These are phyloP conservation scores for Corchorus capsularis DNA, from an alignment of 345 rosid genomes.

Conservation along the genomic window DNA sequence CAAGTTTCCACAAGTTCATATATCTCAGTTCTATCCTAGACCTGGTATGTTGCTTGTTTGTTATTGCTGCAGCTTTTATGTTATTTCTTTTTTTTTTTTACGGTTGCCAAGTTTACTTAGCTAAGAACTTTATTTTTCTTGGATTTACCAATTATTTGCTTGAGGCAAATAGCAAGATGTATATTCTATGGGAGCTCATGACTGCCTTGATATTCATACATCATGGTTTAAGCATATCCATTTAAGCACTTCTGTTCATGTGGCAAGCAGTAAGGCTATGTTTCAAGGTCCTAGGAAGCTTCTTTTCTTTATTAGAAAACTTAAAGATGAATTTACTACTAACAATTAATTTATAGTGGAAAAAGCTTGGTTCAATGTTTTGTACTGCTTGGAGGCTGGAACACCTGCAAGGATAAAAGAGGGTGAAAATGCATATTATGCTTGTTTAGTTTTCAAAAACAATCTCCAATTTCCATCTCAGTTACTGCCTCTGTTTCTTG, in stretches of 20 bases:
- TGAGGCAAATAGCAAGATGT: not conserved
- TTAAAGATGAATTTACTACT: not conserved
- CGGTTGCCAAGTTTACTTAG: not conserved
- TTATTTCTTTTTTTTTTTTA: not conserved
- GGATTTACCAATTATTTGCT: not conserved
- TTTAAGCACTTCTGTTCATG: not conserved
- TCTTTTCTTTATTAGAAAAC: not conserved
- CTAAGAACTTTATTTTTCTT: not conserved
- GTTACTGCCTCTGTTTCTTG: not conserved
- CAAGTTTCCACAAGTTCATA: slow-evolving; percentile 89
- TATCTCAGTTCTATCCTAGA: slow-evolving; percentile 96
- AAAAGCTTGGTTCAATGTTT: not conserved
- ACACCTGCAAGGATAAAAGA: not conserved
- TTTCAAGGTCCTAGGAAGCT: not conserved
- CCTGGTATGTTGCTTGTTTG: slow-evolving; percentile 51
- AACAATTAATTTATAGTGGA: not conserved
- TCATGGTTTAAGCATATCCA: not conserved
- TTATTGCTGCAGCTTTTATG: not conserved
- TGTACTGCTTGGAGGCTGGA: not conserved
- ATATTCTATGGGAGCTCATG: not conserved
- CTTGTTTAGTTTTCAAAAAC: not conserved
- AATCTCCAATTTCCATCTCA: not conserved
- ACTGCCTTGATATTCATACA: slow-evolving; percentile 1
- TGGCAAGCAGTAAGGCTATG: not conserved
- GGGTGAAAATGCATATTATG: not conserved